Conservation (phyloP, 1,284 basidiomycete species). For the Cutaneotrichosporon mucoides region DNA sequence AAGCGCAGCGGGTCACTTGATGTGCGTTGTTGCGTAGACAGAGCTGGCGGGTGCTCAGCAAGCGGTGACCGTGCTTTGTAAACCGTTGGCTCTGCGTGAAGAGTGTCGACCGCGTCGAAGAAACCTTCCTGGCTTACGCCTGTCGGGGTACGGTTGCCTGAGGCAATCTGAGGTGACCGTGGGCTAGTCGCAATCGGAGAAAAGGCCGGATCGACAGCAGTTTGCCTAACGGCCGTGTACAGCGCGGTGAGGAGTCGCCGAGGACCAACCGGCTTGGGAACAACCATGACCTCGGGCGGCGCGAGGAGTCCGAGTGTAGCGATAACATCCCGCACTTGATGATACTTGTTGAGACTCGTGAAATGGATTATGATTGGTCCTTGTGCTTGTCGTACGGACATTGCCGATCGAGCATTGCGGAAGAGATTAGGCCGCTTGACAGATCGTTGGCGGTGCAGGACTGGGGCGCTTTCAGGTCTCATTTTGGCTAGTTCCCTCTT, state of each 20-base stretch:
- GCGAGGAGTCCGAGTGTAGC: slow-evolving; percentile 50
- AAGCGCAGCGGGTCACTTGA: background rate
- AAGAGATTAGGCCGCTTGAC: slow-evolving; percentile 12
- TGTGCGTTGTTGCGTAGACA: slow-evolving; percentile 23
- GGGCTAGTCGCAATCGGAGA: slow-evolving; percentile 89
- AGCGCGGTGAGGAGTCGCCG: slow-evolving; percentile 82
- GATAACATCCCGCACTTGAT: slow-evolving; percentile 76
- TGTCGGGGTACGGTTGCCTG: slow-evolving; percentile 27
- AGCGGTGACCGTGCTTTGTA: slow-evolving; percentile 32
- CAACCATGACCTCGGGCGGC: slow-evolving; percentile 81
- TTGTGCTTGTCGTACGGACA: slow-evolving; percentile 54
- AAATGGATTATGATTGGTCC: slow-evolving; percentile 72
- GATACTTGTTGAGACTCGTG: slow-evolving; percentile 82
- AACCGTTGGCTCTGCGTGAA: background rate
- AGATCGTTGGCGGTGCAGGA: slow-evolving; percentile 2
- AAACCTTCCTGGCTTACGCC: slow-evolving; percentile 26
- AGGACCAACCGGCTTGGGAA: slow-evolving; percentile 91
- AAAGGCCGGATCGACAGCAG: slow-evolving; percentile 82
- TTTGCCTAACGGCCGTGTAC: slow-evolving; percentile 77
- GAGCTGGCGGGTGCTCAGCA: slow-evolving; percentile 29
- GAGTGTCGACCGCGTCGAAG: slow-evolving; percentile 33
- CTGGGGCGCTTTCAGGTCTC: slow-evolving; percentile 56
- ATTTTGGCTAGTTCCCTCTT: slow-evolving; percentile 64
- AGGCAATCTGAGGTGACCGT: slow-evolving; percentile 56
- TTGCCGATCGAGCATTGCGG: slow-evolving; percentile 56